Base-by-base conservation (phyloP, 192 early-diverging fungal genomes). In the Backusella mclennaniae region DNA sequence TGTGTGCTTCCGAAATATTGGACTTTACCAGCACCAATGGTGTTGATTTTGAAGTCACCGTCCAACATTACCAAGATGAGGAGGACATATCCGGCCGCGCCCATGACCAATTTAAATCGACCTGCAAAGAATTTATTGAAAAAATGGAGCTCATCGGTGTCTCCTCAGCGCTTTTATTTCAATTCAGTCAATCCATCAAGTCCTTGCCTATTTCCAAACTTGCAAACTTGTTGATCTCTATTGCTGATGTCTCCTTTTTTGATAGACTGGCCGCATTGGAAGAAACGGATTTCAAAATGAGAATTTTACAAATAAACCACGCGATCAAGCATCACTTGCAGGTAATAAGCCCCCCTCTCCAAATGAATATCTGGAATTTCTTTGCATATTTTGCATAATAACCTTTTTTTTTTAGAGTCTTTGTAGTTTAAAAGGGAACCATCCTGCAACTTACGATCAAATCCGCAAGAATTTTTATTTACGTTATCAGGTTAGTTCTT, bases 381-480 rank as follows among this genome's bases (percentile, higher is more conserved):
- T 19, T 69, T 69, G 36, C 67, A 63, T 63, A 63, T 63, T 63
- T 63, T 63, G 56, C 56, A 63, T 63, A 63, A 63, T 29, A 63
- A 63, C 56, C 9, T 63, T 59, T 59, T 23, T 23, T 36, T 67
- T 21, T 68, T 17, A 33, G 29, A 19, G 35, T 15, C 26, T 35
- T 35, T 39, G 15, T 33, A 19, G 35, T 26, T 56, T 56, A 56
- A 56, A 56, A 56, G 11, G n/a, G 35, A 44, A 29, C 39, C 26
- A 26, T 42, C 15, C 38, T 36, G 9, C 19, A 23, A 31, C 4
- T 29, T 31, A 7, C 1, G 90, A 87, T 69, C 89, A 92, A 74
- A 94, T 94, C 76, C 94, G 94, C 67, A 84, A 91, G 39, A 92
- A 94, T 75, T 92, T 90, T 69, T 89, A 93, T 71, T 81, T 96